Conservation (phyloP, 768 basidiomycete genomes). For the Pleurotus platypus region DNA sequence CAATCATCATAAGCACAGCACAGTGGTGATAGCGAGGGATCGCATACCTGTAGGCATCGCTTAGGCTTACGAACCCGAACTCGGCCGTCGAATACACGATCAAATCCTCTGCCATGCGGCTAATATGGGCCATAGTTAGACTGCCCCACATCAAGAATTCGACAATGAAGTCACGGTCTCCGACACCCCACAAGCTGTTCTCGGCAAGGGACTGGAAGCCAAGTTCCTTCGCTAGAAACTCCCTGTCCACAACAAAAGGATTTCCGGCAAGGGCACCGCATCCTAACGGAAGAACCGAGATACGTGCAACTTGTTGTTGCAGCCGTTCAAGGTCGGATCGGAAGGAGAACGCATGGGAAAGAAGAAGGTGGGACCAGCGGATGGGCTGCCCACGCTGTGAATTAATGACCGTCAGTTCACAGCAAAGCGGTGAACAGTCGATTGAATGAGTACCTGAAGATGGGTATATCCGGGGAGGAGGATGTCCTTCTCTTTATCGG, state of each 20-base stretch:
- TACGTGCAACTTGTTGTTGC: conserved; percentile 77
- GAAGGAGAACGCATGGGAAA: conserved; percentile 95
- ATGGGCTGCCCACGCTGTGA: conserved; percentile 93
- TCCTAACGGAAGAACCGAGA: conserved; percentile 92
- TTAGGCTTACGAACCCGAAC: conserved; percentile 94
- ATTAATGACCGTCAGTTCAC: no score
- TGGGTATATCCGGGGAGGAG: conserved; percentile 97
- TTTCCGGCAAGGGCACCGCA: conserved; percentile 96
- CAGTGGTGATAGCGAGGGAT: background rate
- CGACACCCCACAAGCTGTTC: conserved; percentile 96
- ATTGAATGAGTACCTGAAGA: conserved; percentile 66
- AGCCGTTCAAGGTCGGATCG: conserved; percentile 85
- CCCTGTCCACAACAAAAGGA: conserved; percentile 90
- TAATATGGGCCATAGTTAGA: conserved; percentile 89
- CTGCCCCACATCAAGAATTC: conserved; percentile 98
- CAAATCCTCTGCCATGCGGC: conserved; percentile 92
- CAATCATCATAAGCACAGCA: background rate
- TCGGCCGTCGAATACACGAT: conserved; percentile 97
- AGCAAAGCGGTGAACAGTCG: no score
- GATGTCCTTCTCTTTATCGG: conserved; percentile 89
- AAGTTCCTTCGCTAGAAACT: conserved; percentile 87
- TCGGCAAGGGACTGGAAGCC: conserved; percentile 87
- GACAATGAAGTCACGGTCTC: conserved; percentile 94
- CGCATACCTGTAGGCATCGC: conserved; percentile 91
- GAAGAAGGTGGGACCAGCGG: conserved; percentile 95